Base-by-base conservation (phyloP, 306 rosid genomes). In the Ormosia emarginata region DNA sequence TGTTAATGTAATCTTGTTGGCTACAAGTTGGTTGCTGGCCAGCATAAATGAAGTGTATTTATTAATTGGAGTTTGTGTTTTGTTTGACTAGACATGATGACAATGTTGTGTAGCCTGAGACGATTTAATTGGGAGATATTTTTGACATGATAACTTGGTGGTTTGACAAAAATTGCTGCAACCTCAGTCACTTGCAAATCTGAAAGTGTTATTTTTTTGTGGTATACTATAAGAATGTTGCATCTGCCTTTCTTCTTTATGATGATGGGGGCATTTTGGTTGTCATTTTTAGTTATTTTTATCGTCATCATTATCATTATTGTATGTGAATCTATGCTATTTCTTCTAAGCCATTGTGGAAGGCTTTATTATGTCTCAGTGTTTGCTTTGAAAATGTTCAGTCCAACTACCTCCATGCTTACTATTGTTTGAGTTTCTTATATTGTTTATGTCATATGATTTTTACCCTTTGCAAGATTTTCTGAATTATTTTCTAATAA, bases 201-300 rank as follows among this genome's bases (percentile, higher is more conserved):
- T 83, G 69, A 57, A 65, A 12, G 17, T n/a, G n/a, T 24, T 24
- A 0, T 40, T 24, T 67, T 77, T 43, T 47, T 43, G 15, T 71
- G 65, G 47, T 67, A 15, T 77, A 62, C 67, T 76, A 18, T 67
- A 95, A 98, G 99, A 93, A 88, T 95, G 99, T 78, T 95, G 99
- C 91, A 93, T 95, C 89, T 93, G 99, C 88, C 95, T 93, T 75
- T 93, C 93, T 71, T 83, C 92, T 24, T 43, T 95, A 95, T 30
- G 99, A 92, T 0, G 97, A 95, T 2, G 98, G 98, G 36, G 68
- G 74, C 74, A 69, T 50, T 47, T 65, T 40, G 55, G 69, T 57
- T 66, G 47, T 69, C 11, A 33, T 50, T 75, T 75, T 44, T 30
- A 3, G 2, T 68, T 33, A 24, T 15, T 17, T 18, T 40, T 80